Evolutionary conservation across 371 early-diverging fungal genomes (phyloP), one percentile per base, ranked within the genome.

Genomic region (Furculomyces boomerangus): DNA sequence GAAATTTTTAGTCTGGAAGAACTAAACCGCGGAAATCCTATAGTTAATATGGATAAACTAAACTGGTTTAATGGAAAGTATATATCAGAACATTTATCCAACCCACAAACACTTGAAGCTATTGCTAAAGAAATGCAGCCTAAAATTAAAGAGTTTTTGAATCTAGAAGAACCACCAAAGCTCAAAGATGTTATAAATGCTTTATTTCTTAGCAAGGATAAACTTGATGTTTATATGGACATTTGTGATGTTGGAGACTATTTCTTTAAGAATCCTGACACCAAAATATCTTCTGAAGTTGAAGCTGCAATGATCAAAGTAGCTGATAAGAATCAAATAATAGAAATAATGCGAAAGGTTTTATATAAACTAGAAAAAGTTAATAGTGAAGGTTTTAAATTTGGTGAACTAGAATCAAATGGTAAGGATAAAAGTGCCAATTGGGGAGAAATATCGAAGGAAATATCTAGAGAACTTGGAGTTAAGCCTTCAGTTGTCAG

Each of bases 11-110:
- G 66, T 53, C 49, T 88, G 1, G 63, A 70, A 0, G 71, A 76
- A 2, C 69, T 93, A 39, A 80, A 86, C 54, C 79, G 83, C 37
- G 78, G 86, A 5, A 79, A 80, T 25, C 80, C 88, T 0, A 72
- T 83, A 2, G 90, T 93, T 8, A 72, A 79, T 49, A 72, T 75
- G 22, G 82, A 80, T 8, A 88, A 87, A 39, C 68, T 93, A 14
- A 79, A 82, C 56, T 86, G 84, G 81, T 75, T 91, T 46, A 90
- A 90, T 63, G 81, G 83, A 52, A 80, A 83, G 56, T 88, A 88
- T 63, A 54, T 86, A 31, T 60, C 58, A 27, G 25, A 37, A 16
- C 49, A 26, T 24, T 55, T 67, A 26, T 29, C 10, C 44, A 58
- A 57, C 18, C 54, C 61, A 2, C 24, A 54, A 18, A 29, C 20